A percentile compares a stretch with the other conserved stretches of the same genome.
These are phyloP conservation scores for Fraxinus baroniana DNA, from an alignment of 305 asterid genomes.

Conservation along the genomic window DNA sequence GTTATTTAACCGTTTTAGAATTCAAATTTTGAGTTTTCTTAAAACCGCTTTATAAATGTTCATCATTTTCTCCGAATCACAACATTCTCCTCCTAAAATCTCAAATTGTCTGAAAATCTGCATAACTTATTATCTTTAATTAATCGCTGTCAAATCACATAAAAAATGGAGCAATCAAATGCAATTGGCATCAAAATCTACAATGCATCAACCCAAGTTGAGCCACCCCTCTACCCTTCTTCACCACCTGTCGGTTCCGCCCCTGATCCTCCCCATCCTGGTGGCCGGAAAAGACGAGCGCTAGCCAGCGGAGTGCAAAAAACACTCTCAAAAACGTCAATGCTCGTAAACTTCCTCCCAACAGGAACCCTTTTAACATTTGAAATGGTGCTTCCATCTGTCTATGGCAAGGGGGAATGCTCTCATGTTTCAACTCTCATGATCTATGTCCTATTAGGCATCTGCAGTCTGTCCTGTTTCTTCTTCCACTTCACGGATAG, in stretches of 20 bases:
- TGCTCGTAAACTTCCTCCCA: constrained; percentile 86
- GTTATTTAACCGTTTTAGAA: constrained; percentile 8
- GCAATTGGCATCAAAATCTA: constrained; percentile 67
- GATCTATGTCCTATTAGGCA: constrained; percentile 55
- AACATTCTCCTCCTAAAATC: not conserved
- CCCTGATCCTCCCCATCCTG: constrained; percentile 15
- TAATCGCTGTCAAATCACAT: not conserved
- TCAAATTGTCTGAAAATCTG: not conserved
- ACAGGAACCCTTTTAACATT: constrained; percentile 95
- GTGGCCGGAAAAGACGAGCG: constrained; percentile 50
- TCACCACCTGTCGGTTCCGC: constrained; percentile 19
- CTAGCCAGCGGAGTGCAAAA: constrained; percentile 80
- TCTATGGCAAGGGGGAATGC: constrained; percentile 64
- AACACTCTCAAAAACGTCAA: constrained; percentile 76
- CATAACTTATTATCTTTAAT: not conserved
- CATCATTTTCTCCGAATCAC: not conserved
- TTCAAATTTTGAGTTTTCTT: constrained; percentile 9
- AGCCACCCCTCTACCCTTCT: constrained; percentile 32
- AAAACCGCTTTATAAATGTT: constrained; percentile 24
- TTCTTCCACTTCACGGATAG: constrained; percentile 97
- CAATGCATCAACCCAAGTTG: constrained; percentile 40
- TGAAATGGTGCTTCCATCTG: constrained; percentile 88
- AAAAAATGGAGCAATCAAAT: constrained; percentile 42
- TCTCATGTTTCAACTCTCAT: constrained; percentile 60
- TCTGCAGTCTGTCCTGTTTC: constrained; percentile 78